Conservation (phyloP, 768 basidiomycete species). For the Pholiota molesta region DNA sequence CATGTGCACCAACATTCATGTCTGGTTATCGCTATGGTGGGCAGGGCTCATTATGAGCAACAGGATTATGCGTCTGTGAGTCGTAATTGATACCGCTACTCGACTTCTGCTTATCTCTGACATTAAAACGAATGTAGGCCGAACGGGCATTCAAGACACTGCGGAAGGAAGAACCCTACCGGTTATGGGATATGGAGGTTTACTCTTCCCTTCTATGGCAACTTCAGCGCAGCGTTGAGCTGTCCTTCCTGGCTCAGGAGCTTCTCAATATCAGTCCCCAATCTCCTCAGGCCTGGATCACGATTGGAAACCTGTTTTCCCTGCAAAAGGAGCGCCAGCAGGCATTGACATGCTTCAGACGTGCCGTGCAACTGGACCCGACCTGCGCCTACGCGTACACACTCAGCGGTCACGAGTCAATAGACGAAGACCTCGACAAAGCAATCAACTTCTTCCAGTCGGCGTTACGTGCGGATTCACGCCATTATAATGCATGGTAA, state of each 20-base stretch:
- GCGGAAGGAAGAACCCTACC: constrained; percentile 86
- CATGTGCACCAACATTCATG: constrained; percentile 71
- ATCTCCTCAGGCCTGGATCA: constrained; percentile 92
- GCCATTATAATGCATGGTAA: constrained; percentile 98
- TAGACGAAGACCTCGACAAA: constrained; percentile 93
- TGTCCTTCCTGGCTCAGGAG: constrained; percentile 94
- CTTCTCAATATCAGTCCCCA: constrained; percentile 83
- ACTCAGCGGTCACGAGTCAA: constrained; percentile 93
- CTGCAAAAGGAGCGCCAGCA: constrained; percentile 92
- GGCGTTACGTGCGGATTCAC: constrained; percentile 86
- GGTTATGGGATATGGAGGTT: constrained; percentile 91
- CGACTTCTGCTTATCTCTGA: constrained; percentile 28
- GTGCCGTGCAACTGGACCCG: constrained; percentile 88
- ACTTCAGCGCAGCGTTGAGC: constrained; percentile 76
- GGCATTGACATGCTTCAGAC: constrained; percentile 91
- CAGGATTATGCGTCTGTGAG: constrained; percentile 88
- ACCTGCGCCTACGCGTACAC: constrained; percentile 95
- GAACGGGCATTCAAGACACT: constrained; percentile 87
- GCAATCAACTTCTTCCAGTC: constrained; percentile 91
- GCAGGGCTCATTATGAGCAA: constrained; percentile 87
- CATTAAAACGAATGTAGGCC: constrained; percentile 56
- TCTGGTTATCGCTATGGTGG: constrained; percentile 82
- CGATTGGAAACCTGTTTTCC: constrained; percentile 94
- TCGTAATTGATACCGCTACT: constrained; percentile 24
- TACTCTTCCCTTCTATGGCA: constrained; percentile 98